phyloP scores from a whole-genome alignment of 441 rosid genomes.

The Gossypium gossypioides region DNA sequence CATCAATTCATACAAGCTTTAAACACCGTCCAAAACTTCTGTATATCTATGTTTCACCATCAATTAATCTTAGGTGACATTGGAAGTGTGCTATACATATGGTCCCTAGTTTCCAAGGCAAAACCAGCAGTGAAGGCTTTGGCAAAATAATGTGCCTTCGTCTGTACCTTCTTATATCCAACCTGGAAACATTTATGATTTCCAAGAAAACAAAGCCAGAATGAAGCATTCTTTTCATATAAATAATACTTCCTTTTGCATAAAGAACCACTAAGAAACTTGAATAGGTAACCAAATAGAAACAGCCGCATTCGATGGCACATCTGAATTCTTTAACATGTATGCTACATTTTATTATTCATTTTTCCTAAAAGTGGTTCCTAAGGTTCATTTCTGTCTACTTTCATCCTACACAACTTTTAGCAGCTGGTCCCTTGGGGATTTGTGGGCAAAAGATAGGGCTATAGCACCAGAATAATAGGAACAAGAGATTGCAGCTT shows the following conservation, averaged over 20 bases:
- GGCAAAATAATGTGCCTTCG: background rate
- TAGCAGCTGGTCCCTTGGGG: background rate
- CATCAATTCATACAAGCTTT: background rate
- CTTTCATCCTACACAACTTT: background rate
- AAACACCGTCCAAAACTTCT: background rate
- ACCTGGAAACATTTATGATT: background rate
- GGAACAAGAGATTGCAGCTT: background rate
- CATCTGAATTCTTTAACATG: background rate
- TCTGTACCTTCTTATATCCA: background rate
- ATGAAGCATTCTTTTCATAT: background rate
- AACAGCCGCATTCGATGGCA: background rate
- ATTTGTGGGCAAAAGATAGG: background rate
- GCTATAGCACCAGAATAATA: background rate
- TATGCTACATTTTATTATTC: background rate
- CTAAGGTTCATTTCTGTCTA: background rate
- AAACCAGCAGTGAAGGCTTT: background rate
- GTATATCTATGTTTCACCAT: background rate
- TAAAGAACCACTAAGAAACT: background rate
- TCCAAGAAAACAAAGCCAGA: background rate
- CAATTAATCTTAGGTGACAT: background rate
- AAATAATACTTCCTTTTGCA: background rate
- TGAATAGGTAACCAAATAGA: background rate
- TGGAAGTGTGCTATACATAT: background rate
- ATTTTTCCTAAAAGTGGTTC: background rate
- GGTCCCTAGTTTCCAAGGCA: background rate